Percentiles rank a stretch among this genome's conserved stretches.
Evolutionary conservation across 495 filamentous ascomycete genomes (phyloP).

Genomic region (Elaphomyces granulatus): DNA sequence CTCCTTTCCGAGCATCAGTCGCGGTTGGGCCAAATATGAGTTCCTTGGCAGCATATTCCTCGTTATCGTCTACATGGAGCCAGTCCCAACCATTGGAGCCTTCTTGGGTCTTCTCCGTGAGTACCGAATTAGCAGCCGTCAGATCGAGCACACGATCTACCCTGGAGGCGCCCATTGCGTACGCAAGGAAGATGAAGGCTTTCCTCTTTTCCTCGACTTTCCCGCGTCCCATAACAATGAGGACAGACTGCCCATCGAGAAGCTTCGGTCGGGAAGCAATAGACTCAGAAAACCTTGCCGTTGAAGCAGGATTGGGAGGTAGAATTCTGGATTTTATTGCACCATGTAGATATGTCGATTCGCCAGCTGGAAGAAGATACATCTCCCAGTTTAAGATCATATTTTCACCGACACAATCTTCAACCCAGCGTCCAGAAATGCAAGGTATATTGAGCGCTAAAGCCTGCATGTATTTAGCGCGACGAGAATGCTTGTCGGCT

Average conservation of each 20-base stretch:
- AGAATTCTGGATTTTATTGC: constrained; percentile 64
- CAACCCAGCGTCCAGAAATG: constrained; percentile 65
- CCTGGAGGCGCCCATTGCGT: constrained; percentile 56
- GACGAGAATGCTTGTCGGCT: constrained; percentile 74
- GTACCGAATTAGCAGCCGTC: constrained; percentile 41
- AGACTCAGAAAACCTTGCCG: constrained; percentile 40
- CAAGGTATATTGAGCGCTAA: constrained; percentile 82
- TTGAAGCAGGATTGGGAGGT: constrained; percentile 39
- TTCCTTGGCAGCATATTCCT: constrained; percentile 31
- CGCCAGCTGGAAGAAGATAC: constrained; percentile 78
- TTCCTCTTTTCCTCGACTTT: constrained; percentile 48
- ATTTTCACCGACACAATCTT: constrained; percentile 48
- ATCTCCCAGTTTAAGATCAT: constrained; percentile 55
- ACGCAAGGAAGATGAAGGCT: constrained; percentile 58
- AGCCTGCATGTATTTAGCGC: constrained; percentile 88
- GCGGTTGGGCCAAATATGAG: constrained; percentile 21
- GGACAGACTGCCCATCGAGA: constrained; percentile 49
- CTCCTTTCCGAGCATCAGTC: constrained; percentile 1
- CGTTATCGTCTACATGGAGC: constrained; percentile 61
- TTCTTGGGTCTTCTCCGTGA: constrained; percentile 31
- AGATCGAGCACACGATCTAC: constrained; percentile 50
- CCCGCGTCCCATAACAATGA: constrained; percentile 59
- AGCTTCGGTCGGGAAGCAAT: constrained; percentile 44
- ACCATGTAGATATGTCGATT: constrained; percentile 60
- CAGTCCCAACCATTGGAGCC: constrained; percentile 48